Base-by-base conservation (phyloP, 768 basidiomycete species). In the Auriculariales sp. region DNA sequence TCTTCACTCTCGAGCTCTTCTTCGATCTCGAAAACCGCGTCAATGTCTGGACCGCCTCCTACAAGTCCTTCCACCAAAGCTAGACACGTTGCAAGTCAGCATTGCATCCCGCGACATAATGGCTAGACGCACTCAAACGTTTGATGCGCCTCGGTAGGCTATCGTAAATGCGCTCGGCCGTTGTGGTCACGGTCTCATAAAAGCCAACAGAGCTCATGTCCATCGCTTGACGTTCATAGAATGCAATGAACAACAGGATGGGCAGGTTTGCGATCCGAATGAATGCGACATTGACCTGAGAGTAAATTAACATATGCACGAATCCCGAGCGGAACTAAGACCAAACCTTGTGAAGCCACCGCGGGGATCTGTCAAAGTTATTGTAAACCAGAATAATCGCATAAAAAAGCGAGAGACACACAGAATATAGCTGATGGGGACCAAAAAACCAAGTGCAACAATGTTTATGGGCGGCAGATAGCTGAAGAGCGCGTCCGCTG, bases 381-480 rank as follows among this genome's bases (percentile, higher is more conserved):
- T 36, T n/a, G n/a, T n/a, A 12, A 36, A 17, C 35, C 5, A 6
- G 35, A 12, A 36, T 36, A 5, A 36, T 15, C 31, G n/a, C n/a
- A n/a, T n/a, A 7, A 32, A 7, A 32, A 32, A 32, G 9, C 31
- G 31, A 32, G 31, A 32, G 3, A 44, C 39, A 19, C 22, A 44
- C n/a, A 95, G 70, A 47, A 91, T 65, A 61, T 86, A 92, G 55
- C 82, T 86, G 19, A 85, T 72, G 2, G 95, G 92, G 53, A 92
- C 70, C 74, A 99, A 83, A 54, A 94, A 69, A 47, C 79, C 78
- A 12, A 98, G 68, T 0, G 94, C 95, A 35, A 93, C 53, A 4
- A 97, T 64, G 62, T 98, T 99, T 58, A 98, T 66, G 0, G 95
- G 95, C 1, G 94, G 84, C 58, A 92, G 89, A 61, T 97, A 97